Evolutionary conservation across 352 stramenopile species (phyloP), one percentile per base, ranked within the genome.

Genomic region (Elongisporangium anandrum): DNA sequence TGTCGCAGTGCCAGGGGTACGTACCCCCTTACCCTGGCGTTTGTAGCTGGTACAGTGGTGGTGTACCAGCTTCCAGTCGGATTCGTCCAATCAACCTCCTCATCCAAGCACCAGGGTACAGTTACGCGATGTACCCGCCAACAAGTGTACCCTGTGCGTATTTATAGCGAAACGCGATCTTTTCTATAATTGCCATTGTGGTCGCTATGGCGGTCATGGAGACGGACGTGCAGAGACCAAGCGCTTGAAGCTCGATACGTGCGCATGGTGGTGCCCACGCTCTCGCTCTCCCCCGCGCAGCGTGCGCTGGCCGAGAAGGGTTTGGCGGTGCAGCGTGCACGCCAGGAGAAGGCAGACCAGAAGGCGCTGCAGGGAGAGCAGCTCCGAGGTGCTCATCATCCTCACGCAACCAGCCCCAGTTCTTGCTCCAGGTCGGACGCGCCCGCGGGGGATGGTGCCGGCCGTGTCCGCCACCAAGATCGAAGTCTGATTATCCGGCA

Each of bases 301-400:
- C 77, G 77, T 12, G 61, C 56, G 12, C 67, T 89, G 22, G 72
- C 76, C 2, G 75, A 84, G 53, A 89, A 89, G 59, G 72, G 68
- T 17, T 63, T 76, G 20, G 73, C 63, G 6, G 79, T 68, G 55
- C 74, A 70, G 60, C 75, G 68, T 19, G 66, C 70, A 49, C 70
- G 73, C 22, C 59, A 68, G 22, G 74, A 77, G 22, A 76, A 68
- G 15, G 70, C 69, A 2, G 73, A 79, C 70, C 73, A 78, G 57
- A 45, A 55, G 15, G 53, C 64, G 38, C 59, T 79, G 17, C 62
- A 83, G 19, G 60, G 7, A 8, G 24, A 34, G 41, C 19, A 21
- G 9, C 53, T 39, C 20, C 53, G 34, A 34, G 17, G 24, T 6
- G 53, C 26, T 15, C n/a, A 22, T 45, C 38, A 15, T 24, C 22